A percentile compares a stretch with the other conserved stretches of the same genome.
Conservation (phyloP, 352 stramenopile species). For the Globisporangium cystogenes region DNA sequence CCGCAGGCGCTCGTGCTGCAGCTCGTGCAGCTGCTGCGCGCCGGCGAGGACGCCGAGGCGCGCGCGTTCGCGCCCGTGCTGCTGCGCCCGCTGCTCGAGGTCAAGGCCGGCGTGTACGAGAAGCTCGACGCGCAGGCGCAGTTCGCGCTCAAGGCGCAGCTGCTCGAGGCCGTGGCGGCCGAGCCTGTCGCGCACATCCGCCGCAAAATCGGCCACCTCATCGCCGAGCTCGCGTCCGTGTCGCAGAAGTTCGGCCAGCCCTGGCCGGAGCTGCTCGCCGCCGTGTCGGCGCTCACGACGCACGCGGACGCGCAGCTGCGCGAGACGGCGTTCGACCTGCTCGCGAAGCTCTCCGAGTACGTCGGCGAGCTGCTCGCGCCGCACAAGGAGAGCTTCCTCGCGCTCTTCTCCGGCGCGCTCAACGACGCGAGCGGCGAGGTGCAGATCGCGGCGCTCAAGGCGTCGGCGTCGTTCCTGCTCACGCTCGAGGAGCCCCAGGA, state of each 20-base stretch:
- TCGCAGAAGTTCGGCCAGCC: conserved; percentile 40
- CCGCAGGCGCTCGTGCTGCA: conserved; percentile 56
- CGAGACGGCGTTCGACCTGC: conserved; percentile 72
- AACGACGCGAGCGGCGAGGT: conserved; percentile 59
- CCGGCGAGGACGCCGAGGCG: conserved; percentile 44
- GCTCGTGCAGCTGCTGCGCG: conserved; percentile 62
- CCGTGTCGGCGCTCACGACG: conserved; percentile 55
- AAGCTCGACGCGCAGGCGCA: conserved; percentile 51
- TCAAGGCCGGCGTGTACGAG: conserved; percentile 61
- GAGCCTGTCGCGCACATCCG: conserved; percentile 74
- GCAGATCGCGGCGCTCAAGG: conserved; percentile 70
- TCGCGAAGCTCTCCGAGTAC: conserved; percentile 74
- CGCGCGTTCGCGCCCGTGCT: conserved; percentile 77
- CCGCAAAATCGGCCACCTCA: conserved; percentile 73
- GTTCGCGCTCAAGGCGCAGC: conserved; percentile 53
- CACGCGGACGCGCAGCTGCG: conserved; percentile 52
- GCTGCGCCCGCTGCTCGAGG: conserved; percentile 67
- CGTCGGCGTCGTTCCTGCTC: conserved; percentile 62
- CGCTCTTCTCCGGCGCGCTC: conserved; percentile 66
- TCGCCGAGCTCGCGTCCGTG: conserved; percentile 67
- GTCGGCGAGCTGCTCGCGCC: conserved; percentile 52
- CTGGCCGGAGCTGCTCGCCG: conserved; percentile 70
- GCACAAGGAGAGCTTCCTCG: conserved; percentile 78
- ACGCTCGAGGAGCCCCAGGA: conserved; percentile 70
- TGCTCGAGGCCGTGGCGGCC: conserved; percentile 56